Evolutionary conservation across 2,329 filamentous ascomycete genomes (phyloP).

Genomic region (Fusarium sp.): DNA sequence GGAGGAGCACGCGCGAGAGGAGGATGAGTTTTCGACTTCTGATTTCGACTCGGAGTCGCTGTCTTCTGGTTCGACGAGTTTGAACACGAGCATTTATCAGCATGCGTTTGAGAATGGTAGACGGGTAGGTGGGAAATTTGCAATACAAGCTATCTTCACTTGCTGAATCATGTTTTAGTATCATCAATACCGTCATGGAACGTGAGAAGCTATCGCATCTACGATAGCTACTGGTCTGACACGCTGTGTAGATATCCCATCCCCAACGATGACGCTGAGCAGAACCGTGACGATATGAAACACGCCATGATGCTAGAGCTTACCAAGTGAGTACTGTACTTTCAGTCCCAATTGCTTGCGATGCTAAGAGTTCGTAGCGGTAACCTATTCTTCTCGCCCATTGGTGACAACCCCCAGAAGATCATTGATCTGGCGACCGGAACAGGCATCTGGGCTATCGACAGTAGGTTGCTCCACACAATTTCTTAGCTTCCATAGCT

Average conservation of each 20-base stretch:
- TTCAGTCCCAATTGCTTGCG: fast-evolving
- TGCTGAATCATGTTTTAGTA: constrained; percentile 25
- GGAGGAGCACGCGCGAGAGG: constrained; percentile 25
- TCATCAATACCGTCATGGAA: constrained; percentile 47
- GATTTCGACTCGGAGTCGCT: constrained; percentile 39
- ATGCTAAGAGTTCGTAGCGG: constrained; percentile 27
- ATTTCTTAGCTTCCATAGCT: fast-evolving
- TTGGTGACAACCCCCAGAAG: constrained; percentile 34
- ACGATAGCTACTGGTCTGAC: constrained; percentile 20
- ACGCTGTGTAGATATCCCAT: constrained; percentile 42
- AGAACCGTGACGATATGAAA: constrained; percentile 50
- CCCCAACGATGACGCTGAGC: constrained; percentile 48
- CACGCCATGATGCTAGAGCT: constrained; percentile 54
- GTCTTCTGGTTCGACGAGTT: constrained; percentile 38
- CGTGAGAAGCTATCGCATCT: background rate
- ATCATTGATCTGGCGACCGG: constrained; percentile 46
- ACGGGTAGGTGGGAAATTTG: constrained; percentile 14
- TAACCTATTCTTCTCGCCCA: constrained; percentile 41
- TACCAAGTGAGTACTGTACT: constrained; percentile 29
- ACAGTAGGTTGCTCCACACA: constrained; percentile 11
- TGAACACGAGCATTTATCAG: constrained; percentile 45
- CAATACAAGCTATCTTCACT: fast-evolving
- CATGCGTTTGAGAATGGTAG: constrained; percentile 48
- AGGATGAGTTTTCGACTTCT: constrained; percentile 42
- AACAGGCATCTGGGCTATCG: constrained; percentile 46